phyloP scores from a whole-genome alignment of 2,329 filamentous ascomycete genomes.

The Ilyonectria robusta region DNA sequence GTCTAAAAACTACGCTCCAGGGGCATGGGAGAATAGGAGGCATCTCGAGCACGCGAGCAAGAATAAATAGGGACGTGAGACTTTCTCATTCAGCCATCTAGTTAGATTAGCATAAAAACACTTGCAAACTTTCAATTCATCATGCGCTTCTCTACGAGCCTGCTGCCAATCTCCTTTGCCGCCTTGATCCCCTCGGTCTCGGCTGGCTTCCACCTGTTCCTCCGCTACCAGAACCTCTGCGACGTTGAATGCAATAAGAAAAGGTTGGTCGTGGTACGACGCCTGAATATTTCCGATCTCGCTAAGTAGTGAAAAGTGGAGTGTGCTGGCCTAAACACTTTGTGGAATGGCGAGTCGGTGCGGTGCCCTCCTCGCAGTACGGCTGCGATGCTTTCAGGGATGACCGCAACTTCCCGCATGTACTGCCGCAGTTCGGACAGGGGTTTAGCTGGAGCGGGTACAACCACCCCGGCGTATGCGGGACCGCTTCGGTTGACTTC shows the following conservation, averaged over 20 bases:
- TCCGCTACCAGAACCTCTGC: slow-evolving; percentile 11
- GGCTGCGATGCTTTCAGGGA: slow-evolving; percentile 11
- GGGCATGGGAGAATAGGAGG: background rate
- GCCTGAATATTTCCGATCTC: no score
- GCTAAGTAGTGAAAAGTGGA: background rate
- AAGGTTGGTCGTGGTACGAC: background rate
- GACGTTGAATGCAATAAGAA: slow-evolving; percentile 16
- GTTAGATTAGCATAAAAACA: background rate
- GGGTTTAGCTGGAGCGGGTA: slow-evolving; percentile 10
- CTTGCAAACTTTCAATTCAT: background rate
- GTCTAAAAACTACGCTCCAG: background rate
- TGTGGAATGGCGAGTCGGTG: slow-evolving; percentile 17
- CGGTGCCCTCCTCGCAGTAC: slow-evolving; percentile 13
- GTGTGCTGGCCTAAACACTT: slow-evolving; percentile 21
- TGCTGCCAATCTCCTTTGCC: background rate
- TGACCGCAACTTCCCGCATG: background rate
- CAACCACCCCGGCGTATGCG: slow-evolving; percentile 11
- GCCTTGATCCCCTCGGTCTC: background rate
- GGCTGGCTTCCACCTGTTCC: slow-evolving; percentile 7
- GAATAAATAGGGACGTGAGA: background rate
- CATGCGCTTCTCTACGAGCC: background rate
- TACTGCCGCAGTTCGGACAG: slow-evolving; percentile 1
- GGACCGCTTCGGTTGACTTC: slow-evolving; percentile 14
- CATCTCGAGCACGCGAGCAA: background rate
- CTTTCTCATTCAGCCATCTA: background rate